Evolutionary conservation across 2,329 filamentous ascomycete species (phyloP).

Genomic region (Aureobasidium sp.): DNA sequence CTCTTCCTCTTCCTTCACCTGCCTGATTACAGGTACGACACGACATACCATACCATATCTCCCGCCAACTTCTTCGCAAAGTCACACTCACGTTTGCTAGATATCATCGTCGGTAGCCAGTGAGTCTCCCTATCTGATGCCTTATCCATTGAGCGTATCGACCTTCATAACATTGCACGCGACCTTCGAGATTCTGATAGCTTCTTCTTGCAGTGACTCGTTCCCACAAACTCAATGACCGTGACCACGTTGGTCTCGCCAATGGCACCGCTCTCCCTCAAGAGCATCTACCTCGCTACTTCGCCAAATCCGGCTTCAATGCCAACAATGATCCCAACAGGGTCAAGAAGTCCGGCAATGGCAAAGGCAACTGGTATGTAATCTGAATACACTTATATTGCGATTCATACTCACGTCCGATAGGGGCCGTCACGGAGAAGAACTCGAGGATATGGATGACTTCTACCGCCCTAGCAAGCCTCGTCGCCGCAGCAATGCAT

Average conservation of each 20-base stretch:
- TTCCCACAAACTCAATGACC: conserved; percentile 91
- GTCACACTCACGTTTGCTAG: not conserved
- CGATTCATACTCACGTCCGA: conserved; percentile 7
- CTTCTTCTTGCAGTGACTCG: conserved; percentile 68
- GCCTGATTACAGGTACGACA: not conserved
- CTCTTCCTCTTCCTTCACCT: conserved; percentile 2
- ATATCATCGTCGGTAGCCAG: not conserved
- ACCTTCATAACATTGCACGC: not conserved
- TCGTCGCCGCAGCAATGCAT: conserved; percentile 89
- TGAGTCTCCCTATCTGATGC: not conserved
- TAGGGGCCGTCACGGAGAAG: conserved; percentile 79
- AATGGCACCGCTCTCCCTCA: conserved; percentile 64
- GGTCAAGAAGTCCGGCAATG: conserved; percentile 92
- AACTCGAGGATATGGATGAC: conserved; percentile 67
- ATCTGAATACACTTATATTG: too few relatives aligned
- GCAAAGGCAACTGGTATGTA: conserved; percentile 87
- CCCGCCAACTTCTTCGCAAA: not conserved
- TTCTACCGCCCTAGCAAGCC: conserved; percentile 73
- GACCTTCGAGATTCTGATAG: not conserved
- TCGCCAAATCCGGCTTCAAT: conserved; percentile 72
- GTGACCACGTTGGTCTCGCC: conserved; percentile 74
- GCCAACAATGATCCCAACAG: conserved; percentile 80
- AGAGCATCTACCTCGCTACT: conserved; percentile 82
- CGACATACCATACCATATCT: not conserved
- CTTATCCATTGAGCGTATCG: not conserved